These are phyloP conservation scores for Rosa hybrid DNA, from an alignment of 331 rosid genomes.

Conservation along the genomic window DNA sequence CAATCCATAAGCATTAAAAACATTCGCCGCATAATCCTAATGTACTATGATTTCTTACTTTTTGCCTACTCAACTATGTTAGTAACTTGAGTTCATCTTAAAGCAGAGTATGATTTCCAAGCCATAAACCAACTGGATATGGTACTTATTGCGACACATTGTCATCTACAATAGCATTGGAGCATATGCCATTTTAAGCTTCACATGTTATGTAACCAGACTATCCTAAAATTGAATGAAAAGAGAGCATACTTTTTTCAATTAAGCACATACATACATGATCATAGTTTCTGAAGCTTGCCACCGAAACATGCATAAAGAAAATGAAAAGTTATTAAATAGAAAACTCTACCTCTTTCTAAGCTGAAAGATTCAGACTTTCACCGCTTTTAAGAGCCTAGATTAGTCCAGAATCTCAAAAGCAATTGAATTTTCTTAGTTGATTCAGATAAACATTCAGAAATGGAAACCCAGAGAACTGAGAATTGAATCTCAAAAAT, in stretches of 20 bases:
- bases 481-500: too few species aligned
- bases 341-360: not conserved
- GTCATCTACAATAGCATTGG: not conserved
- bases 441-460: not conserved
- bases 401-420: not conserved
- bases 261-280: not conserved
- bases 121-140: not conserved
- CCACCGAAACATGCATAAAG: too few species aligned
- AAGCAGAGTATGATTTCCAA: not conserved
- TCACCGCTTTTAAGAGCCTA: not conserved
- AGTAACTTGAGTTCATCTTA: not conserved
- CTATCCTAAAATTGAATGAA: not conserved
- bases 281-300: too few species aligned
- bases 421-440: not conserved
- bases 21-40: not conserved
- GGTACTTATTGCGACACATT: not conserved
- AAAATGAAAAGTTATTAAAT: too few species aligned
- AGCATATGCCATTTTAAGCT: not conserved
- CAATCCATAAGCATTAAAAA: not conserved
- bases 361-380: constrained; percentile 2
- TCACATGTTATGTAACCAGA: not conserved
- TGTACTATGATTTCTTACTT: not conserved
- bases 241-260: not conserved
- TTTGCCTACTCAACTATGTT: not conserved
- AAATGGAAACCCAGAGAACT: not conserved